Base-by-base conservation (phyloP, 2,329 filamentous ascomycete genomes). In the Nothophoma quercina region DNA sequence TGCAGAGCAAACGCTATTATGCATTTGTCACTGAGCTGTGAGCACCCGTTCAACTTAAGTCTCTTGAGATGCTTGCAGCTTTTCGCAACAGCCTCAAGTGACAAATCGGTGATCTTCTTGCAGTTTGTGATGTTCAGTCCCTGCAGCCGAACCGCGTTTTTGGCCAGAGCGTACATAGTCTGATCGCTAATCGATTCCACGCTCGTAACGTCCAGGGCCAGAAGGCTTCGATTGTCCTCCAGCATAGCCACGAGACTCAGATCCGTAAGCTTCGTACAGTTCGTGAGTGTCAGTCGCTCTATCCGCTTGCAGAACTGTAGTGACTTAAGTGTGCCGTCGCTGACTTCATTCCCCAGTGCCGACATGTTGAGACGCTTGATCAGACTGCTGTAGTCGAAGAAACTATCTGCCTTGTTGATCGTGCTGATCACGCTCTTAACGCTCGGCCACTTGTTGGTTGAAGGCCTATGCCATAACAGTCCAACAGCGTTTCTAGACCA, bases 401-500 rank as follows among this genome's bases (percentile, higher is more conserved):
- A 93, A 62, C 90, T 88, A n/a, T 87, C 78, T 26, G 84, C 78
- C 22, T 87, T 82, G 36, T 85, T 83, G 28, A 97, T 85, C 1
- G 93, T 93, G 51, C 83, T 81, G 69, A 92, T 93, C 62, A 99
- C 95, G 61, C 80, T 88, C 66, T 86, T 81, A 65, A 97, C 86
- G 70, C 92, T 92, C 10, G 82, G 77, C 89, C 91, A 97, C 64
- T 87, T 91, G 67, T 89, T 92, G 78, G 95, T 98, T 22, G 91
- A 87, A 1, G 95, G 95, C 30, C 95, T 85, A 74, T 97, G 93
- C 95, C 95, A 99, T 18, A 99, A 82, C 60, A 96, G 83, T 59
- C 95, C 93, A 62, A 98, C 95, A 43, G 90, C 88, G 71, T 97
- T 97, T 58, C 89, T 83, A 22, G 95, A 90, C 95, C 95, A 99